Percentiles rank a stretch among this genome's conserved stretches.
phyloP scores from a whole-genome alignment of 495 filamentous ascomycete species.

The Lentithecium fluviatile region DNA sequence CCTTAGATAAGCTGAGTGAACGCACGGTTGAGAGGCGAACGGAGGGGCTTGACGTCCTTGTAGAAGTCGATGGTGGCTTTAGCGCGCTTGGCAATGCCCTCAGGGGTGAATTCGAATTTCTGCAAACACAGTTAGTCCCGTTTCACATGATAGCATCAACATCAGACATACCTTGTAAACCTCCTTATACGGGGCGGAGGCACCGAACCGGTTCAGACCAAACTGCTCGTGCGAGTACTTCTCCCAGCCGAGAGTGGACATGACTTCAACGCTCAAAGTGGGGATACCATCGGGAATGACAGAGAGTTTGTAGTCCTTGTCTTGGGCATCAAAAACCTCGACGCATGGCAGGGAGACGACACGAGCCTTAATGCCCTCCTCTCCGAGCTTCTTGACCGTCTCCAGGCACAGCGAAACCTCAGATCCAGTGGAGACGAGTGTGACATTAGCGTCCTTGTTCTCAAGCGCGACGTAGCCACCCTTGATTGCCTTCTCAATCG shows the following conservation, averaged over 20 bases:
- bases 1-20: constrained; percentile 78
- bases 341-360: constrained; percentile 96
- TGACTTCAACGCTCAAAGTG: constrained; percentile 87
- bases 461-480: constrained; percentile 92
- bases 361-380: constrained; percentile 81
- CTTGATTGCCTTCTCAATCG: constrained; percentile 82
- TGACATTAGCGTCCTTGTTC: constrained; percentile 78
- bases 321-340: constrained; percentile 93
- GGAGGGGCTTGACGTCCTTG: constrained; percentile 83
- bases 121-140: constrained; percentile 39
- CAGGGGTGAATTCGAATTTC: constrained; percentile 99
- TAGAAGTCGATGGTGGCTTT: constrained; percentile 90
- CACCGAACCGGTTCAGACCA: constrained; percentile 97
- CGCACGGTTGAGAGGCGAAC: constrained; percentile 93
- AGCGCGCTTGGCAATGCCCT: constrained; percentile 93
- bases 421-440: constrained; percentile 90
- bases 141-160: background rate
- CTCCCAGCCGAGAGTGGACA: constrained; percentile 95
- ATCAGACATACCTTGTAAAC: constrained; percentile 77
- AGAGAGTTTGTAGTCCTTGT: constrained; percentile 87
- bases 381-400: constrained; percentile 82
- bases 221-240: constrained; percentile 99
- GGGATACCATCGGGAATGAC: constrained; percentile 95
- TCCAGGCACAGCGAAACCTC: constrained; percentile 94
- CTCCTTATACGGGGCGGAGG: constrained; percentile 93